Conservation (phyloP, 2,329 filamentous ascomycete genomes). For the Leptosphaerulina australis region DNA sequence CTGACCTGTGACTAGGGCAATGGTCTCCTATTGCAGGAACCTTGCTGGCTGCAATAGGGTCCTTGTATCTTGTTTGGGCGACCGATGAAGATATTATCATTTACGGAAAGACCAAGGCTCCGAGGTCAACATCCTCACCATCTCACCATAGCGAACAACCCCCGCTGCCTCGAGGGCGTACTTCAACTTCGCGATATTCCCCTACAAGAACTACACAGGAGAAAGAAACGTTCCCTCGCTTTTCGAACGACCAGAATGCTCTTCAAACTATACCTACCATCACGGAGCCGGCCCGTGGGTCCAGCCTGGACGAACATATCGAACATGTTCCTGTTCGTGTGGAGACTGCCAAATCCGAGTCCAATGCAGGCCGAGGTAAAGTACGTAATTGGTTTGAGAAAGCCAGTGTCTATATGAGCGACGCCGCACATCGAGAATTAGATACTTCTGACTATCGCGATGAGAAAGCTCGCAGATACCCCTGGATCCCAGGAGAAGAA, state of each 20-base stretch:
- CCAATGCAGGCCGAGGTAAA: constrained; percentile 27
- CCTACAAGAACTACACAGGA: background rate
- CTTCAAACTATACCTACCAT: constrained; percentile 24
- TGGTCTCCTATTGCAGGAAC: constrained; percentile 67
- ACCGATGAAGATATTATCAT: constrained; percentile 18
- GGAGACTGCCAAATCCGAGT: constrained; percentile 11
- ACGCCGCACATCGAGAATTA: constrained; percentile 52
- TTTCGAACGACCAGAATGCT: constrained; percentile 22
- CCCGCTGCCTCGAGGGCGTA: constrained; percentile 29
- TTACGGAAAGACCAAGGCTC: background rate
- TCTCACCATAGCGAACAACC: constrained; percentile 5
- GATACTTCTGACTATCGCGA: constrained; percentile 58
- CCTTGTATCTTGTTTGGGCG: constrained; percentile 60
- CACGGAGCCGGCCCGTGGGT: constrained; percentile 14
- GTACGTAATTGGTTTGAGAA: constrained; percentile 50
- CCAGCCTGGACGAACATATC: constrained; percentile 7
- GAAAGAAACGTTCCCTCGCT: constrained; percentile 19
- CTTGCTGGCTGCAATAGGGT: constrained; percentile 63
- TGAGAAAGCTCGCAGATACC: constrained; percentile 58
- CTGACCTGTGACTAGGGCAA: constrained; percentile 45
- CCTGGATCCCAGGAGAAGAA: constrained; percentile 62
- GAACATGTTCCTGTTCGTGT: constrained; percentile 1
- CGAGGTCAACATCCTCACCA: background rate
- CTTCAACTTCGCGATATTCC: constrained; percentile 1
- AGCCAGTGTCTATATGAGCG: constrained; percentile 56